Evolutionary conservation across 2,329 filamentous ascomycete genomes (phyloP), one percentile per base, ranked within the genome.

Genomic region (Coniochaeta prunicola): DNA sequence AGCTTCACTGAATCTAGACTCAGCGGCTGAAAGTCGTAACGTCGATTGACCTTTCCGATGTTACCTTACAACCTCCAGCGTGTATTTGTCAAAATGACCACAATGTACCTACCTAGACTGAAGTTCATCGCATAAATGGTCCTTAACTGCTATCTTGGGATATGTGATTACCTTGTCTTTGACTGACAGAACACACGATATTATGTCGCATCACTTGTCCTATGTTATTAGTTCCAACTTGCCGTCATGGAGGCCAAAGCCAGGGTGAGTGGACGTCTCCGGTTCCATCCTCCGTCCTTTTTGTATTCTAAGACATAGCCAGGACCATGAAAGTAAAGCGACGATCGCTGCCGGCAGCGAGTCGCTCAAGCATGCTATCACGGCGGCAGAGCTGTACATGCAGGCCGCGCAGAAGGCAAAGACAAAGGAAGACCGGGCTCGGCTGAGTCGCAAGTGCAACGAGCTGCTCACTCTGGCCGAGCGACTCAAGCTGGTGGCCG

Each of bases 371-470:
- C 82, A 90, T 70, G 87, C 91, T 56, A 91, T 96, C 68, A 77
- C 81, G 63, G 90, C 89, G 4, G 89, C 87, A 24, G 91, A 97
- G 70, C 77, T 89, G 56, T 92, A 94, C 65, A 90, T 97, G 85
- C 83, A 84, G 67, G 90, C 90, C 2, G 77, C 90, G 57, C 79
- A 78, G 60, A 76, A 89, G 60, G 81, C 87, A 6, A 72, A 77
- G n/a, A 78, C 75, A 57, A 74, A 83, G n/a, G 71, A 74, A 4
- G 88, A 96, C 59, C 90, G 85, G 64, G 75, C 77, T 45, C 80
- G 83, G n/a, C 74, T 96, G 56, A 84, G 86, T 63, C 73, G 78
- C 54, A 89, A 88, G 74, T 90, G 87, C 72, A 80, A 85, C 65
- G 80, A 86, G 56, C 76, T 96, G 56, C 81, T 96, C 61, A 81